Conservation (phyloP, 352 stramenopile species). For the Globisporangium mamillatum region DNA sequence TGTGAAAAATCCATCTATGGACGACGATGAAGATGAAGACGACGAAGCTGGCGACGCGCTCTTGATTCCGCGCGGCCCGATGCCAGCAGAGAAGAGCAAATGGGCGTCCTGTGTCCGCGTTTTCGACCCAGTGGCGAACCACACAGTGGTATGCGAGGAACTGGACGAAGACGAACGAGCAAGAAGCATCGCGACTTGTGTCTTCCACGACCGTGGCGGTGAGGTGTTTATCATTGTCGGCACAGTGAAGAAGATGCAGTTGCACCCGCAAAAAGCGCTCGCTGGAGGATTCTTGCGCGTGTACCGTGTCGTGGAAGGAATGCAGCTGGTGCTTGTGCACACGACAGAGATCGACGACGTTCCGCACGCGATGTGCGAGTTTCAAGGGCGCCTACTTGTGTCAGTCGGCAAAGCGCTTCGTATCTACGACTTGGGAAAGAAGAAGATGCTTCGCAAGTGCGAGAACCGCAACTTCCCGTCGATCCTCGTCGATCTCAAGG, state of each 20-base stretch:
- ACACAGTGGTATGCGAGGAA: constrained; percentile 90
- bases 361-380: constrained; percentile 95
- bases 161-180: constrained; percentile 93
- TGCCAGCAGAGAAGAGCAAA: constrained; percentile 62
- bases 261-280: constrained; percentile 85
- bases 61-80: constrained; percentile 52
- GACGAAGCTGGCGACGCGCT: constrained; percentile 79
- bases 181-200: constrained; percentile 90
- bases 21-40: constrained; percentile 74
- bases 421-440: constrained; percentile 99
- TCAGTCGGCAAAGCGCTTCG: constrained; percentile 94
- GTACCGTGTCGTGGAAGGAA: constrained; percentile 92
- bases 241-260: constrained; percentile 93
- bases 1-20: constrained; percentile 30
- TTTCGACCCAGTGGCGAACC: constrained; percentile 91
- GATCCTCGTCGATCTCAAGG: constrained; percentile 93
- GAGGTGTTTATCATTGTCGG: constrained; percentile 98
- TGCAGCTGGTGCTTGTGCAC: constrained; percentile 95
- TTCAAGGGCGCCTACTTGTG: constrained; percentile 96
- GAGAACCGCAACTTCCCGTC: constrained; percentile 94
- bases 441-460: constrained; percentile 98
- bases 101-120: constrained; percentile 99
- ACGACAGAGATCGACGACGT: constrained; percentile 96
- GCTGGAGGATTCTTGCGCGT: constrained; percentile 84
- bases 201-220: constrained; percentile 94